A percentile compares a stretch with the other conserved stretches of the same genome.
Evolutionary conservation across 768 basidiomycete genomes (phyloP).

Genomic region (Trametes cinnabarina): DNA sequence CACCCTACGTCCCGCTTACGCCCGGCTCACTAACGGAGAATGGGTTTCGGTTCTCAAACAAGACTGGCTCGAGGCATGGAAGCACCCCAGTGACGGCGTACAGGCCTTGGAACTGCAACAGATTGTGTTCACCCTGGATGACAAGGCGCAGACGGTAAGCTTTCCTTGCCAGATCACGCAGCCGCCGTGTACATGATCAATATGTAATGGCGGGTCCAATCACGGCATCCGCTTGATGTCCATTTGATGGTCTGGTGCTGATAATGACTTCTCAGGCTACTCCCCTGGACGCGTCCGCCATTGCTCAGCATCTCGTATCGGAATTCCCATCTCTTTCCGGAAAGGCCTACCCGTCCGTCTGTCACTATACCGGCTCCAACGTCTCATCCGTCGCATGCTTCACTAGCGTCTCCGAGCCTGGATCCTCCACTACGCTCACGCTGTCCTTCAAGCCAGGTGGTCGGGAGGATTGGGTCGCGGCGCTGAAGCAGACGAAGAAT

Average conservation of each 20-base stretch:
- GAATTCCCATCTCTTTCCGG: conserved; percentile 42
- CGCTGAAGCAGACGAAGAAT: conserved; percentile 32
- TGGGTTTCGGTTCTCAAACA: conserved; percentile 63
- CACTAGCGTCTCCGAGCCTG: conserved; percentile 34
- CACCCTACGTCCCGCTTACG: conserved; percentile 54
- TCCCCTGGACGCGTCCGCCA: conserved; percentile 40
- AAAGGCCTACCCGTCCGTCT: conserved; percentile 49
- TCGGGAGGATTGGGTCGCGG: conserved; percentile 49
- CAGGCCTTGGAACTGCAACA: conserved; percentile 70
- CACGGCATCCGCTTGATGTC: background rate
- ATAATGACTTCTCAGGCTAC: conserved; percentile 14
- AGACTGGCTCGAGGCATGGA: conserved; percentile 44
- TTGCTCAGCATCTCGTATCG: conserved; percentile 49
- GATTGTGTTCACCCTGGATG: conserved; percentile 58
- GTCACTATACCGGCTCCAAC: conserved; percentile 40
- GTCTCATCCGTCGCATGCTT: conserved; percentile 37
- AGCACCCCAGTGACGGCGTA: conserved; percentile 28
- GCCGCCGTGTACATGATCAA: background rate
- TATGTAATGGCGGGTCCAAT: background rate
- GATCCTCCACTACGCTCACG: conserved; percentile 42
- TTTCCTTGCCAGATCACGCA: conserved; percentile 9
- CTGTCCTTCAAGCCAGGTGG: conserved; percentile 50
- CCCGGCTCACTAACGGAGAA: conserved; percentile 49
- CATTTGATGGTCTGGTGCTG: background rate
- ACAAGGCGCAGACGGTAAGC: conserved; percentile 35